Evolutionary conservation across 2,329 filamentous ascomycete species (phyloP).

Genomic region (Pseudogymnoascus sp.): DNA sequence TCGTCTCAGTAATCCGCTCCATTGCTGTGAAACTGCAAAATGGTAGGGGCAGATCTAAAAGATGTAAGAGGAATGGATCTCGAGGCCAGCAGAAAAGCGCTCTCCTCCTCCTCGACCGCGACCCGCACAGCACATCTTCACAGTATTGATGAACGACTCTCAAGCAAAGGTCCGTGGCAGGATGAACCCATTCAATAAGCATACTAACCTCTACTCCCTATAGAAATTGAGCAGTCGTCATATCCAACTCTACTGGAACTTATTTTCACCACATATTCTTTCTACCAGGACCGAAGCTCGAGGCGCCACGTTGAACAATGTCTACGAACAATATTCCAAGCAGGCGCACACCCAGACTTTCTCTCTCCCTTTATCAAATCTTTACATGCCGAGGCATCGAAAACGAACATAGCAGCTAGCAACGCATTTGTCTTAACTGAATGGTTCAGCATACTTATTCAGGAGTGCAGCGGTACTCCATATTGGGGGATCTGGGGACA

Average conservation of each 20-base stretch:
- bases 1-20: slow-evolving; percentile 1
- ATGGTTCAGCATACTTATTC: slow-evolving; percentile 77
- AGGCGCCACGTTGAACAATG: slow-evolving; percentile 77
- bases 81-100: slow-evolving; percentile 40
- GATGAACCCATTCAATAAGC: slow-evolving; percentile 5
- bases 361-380: slow-evolving; percentile 59
- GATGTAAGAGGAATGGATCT: slow-evolving; percentile 47
- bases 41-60: slow-evolving; percentile 39
- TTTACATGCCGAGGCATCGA: slow-evolving; percentile 66
- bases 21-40: slow-evolving; percentile 30
- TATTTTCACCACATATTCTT: slow-evolving; percentile 79
- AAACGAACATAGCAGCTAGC: slow-evolving; percentile 66
- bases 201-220: slow-evolving; percentile 18
- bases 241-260: slow-evolving; percentile 55
- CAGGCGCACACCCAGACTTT: slow-evolving; percentile 47
- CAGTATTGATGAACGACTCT: slow-evolving; percentile 49
- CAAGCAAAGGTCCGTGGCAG: slow-evolving; percentile 42
- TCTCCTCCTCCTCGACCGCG: slow-evolving; percentile 57
- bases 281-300: slow-evolving; percentile 80
- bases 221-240: slow-evolving; percentile 33
- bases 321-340: slow-evolving; percentile 59
- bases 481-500: slow-evolving; percentile 58
- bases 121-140: slow-evolving; percentile 48
- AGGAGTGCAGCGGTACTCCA: slow-evolving; percentile 55
- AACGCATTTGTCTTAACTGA: slow-evolving; percentile 85